Evolutionary conservation across 352 stramenopile species (phyloP), one percentile per base, ranked within the genome.

Genomic region (Phytophthora nicotianae): DNA sequence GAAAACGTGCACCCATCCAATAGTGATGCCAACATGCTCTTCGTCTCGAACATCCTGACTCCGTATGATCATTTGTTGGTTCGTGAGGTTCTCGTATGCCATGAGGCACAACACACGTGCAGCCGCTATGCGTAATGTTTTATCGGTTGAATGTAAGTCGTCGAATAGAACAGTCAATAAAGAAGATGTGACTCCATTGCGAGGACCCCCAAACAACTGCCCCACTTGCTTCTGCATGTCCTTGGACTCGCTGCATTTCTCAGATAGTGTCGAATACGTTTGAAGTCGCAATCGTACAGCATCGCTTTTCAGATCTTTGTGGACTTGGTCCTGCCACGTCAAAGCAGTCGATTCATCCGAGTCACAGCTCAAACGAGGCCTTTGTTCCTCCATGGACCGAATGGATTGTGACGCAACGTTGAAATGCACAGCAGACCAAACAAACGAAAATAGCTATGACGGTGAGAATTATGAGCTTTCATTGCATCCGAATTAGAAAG

Each of bases 1-100:
- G 51, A 89, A 88, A 6, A 81, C 62, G 23, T 89, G 64, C 41
- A 88, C 42, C 77, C 77, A 89, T n/a, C 77, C 80, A 35, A 85
- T 53, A 0, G 71, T 75, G 57, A 86, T 68, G 2, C 69, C 74
- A n/a, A 43, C n/a, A 19, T 56, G 51, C 35, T 62, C 48, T 42
- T 65, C 56, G 17, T 58, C 49, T 52, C 14, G 24, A 8, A 56
- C 24, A 7, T 26, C 21, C 27, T 63, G 38, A 41, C 38, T 62
- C 2, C 42, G 53, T 11, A 65, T 60, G 51, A 68, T 62, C 13
- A 55, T 24, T 45, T 74, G 58, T 38, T 77, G 69, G 43, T 66
- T 67, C n/a, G 49, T 58, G 27, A 74, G 54, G 38, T 68, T 88
- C 51, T 90, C 78, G 51, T 86, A 81, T 47, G 68, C 64, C 46